A percentile compares a stretch with the other conserved stretches of the same genome.
phyloP scores from a whole-genome alignment of 495 filamentous ascomycete species.

The Elasticomyces elasticus region DNA sequence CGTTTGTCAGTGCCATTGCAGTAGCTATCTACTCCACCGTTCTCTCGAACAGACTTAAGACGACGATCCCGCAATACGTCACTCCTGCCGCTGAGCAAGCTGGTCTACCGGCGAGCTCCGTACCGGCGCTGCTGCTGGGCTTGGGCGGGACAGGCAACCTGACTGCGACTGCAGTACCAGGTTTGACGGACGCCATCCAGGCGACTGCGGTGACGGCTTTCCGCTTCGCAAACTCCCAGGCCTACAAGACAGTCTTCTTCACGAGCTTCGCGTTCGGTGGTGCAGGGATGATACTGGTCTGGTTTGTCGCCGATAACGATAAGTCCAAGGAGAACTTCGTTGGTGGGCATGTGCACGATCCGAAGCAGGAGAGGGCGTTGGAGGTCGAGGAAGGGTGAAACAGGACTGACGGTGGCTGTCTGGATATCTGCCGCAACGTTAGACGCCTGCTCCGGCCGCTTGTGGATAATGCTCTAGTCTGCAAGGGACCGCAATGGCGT shows the following conservation, averaged over 20 bases:
- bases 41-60: not conserved
- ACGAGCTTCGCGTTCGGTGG: conserved; percentile 2
- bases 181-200: not conserved
- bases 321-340: not conserved
- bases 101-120: not conserved
- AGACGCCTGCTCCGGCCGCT: too few relatives aligned
- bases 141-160: not conserved
- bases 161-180: not conserved
- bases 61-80: not conserved
- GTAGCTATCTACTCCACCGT: conserved; percentile 1
- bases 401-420: too few relatives aligned
- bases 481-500: too few relatives aligned
- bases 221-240: not conserved
- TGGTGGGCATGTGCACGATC: conserved; percentile 2
- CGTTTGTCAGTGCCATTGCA: not conserved
- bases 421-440: too few relatives aligned
- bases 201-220: not conserved
- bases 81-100: not conserved
- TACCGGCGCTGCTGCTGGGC: not conserved
- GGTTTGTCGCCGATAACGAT: conserved; percentile 2
- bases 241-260: conserved; percentile 1
- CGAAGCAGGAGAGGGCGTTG: not conserved
- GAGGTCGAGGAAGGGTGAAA: not conserved
- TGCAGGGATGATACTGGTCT: conserved; percentile 6
- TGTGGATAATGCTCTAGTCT: too few relatives aligned